These are phyloP conservation scores for Tolypocladium endophyticum DNA, from an alignment of 2,329 filamentous ascomycete species.

Conservation along the genomic window DNA sequence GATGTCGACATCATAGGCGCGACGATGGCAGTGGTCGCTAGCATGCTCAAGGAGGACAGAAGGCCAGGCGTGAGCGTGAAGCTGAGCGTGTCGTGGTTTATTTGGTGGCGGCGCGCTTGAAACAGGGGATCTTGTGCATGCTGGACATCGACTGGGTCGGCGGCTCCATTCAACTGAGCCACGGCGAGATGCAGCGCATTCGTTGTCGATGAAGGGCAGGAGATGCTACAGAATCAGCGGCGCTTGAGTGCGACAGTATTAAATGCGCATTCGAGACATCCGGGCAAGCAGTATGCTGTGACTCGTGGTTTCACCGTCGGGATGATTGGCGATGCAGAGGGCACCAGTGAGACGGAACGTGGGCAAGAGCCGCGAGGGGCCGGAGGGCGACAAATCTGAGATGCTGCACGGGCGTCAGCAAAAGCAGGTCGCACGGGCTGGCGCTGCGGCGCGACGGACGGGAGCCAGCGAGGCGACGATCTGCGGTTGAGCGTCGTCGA, in stretches of 20 bases:
- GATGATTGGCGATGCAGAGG: not conserved
- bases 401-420: not conserved
- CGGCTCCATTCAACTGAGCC: slow-evolving; percentile 8
- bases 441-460: not conserved
- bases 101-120: slow-evolving; percentile 9
- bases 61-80: slow-evolving; percentile 1
- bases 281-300: slow-evolving; percentile 1
- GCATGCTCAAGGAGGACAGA: slow-evolving; percentile 11
- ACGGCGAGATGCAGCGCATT: not conserved
- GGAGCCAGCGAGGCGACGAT: not conserved
- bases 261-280: slow-evolving; percentile 3
- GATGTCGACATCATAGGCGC: slow-evolving; percentile 22
- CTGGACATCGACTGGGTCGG: slow-evolving; percentile 5
- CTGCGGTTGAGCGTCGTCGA: not conserved
- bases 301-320: not conserved
- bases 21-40: slow-evolving; percentile 11
- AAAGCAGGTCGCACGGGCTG: not conserved
- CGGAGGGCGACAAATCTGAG: not conserved
- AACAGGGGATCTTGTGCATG: slow-evolving; percentile 10
- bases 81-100: not conserved
- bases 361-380: not conserved
- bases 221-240: not conserved
- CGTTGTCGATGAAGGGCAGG: not conserved
- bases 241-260: not conserved
- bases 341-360: not conserved